Conservation (phyloP, 352 stramenopile genomes). For the Phytophthora tentaculata region DNA sequence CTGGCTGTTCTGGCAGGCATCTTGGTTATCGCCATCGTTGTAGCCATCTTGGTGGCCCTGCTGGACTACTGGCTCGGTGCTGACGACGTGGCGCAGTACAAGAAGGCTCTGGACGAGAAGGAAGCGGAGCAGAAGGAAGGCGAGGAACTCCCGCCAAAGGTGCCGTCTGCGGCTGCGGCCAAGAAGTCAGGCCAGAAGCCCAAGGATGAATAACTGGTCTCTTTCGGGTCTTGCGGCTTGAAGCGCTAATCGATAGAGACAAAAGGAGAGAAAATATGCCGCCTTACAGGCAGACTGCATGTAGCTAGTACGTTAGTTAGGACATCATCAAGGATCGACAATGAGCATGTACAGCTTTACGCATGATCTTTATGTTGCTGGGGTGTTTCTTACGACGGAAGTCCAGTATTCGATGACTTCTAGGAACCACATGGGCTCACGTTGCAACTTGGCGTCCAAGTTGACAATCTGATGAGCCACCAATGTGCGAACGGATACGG, state of each 20-base stretch:
- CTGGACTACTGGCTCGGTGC: slow-evolving; percentile 78
- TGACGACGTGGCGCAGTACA: slow-evolving; percentile 66
- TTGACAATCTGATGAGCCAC: slow-evolving; percentile 70
- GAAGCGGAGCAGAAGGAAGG: slow-evolving; percentile 25
- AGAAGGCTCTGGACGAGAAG: slow-evolving; percentile 47
- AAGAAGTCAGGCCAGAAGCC: slow-evolving; percentile 52
- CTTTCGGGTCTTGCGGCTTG: slow-evolving; percentile 29
- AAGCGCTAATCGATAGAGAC: slow-evolving; percentile 37
- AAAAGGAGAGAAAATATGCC: slow-evolving; percentile 13
- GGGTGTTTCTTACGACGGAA: slow-evolving; percentile 33
- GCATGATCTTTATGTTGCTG: slow-evolving; percentile 5
- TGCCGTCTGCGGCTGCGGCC: slow-evolving; percentile 35
- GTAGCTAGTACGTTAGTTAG: slow-evolving; percentile 32
- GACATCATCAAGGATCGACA: slow-evolving; percentile 40
- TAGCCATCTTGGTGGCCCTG: slow-evolving; percentile 73
- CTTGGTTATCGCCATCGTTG: slow-evolving; percentile 62
- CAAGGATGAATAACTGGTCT: slow-evolving; percentile 53
- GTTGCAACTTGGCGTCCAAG: slow-evolving; percentile 58
- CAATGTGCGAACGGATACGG: slow-evolving; percentile 30
- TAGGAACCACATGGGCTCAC: slow-evolving; percentile 72
- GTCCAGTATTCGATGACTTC: slow-evolving; percentile 82
- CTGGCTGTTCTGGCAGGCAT: slow-evolving; percentile 64
- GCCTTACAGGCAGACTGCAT: slow-evolving; percentile 14
- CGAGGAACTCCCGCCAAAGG: slow-evolving; percentile 33
- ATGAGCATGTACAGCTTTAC: slow-evolving; percentile 36